Evolutionary conservation across 2,329 filamentous ascomycete species (phyloP).

Genomic region (Shiraia sp.): DNA sequence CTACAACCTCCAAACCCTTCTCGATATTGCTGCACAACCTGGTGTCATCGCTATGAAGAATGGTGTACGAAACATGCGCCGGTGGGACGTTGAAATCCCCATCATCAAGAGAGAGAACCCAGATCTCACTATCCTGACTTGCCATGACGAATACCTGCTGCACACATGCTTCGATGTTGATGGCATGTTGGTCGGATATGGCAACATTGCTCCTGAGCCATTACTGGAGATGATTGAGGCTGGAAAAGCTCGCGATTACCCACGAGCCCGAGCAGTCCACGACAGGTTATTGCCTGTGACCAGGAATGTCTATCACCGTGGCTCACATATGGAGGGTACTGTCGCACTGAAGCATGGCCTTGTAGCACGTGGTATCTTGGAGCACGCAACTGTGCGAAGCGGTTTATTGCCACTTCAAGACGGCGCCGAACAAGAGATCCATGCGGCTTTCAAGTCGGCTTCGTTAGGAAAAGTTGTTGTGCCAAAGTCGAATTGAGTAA

Average conservation of each 20-base stretch:
- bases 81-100: slow-evolving; percentile 61
- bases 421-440: slow-evolving; percentile 51
- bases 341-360: slow-evolving; percentile 57
- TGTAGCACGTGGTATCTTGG: slow-evolving; percentile 55
- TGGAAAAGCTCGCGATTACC: slow-evolving; percentile 56
- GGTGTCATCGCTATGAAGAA: slow-evolving; percentile 63
- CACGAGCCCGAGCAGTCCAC: slow-evolving; percentile 54
- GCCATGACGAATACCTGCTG: slow-evolving; percentile 58
- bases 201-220: slow-evolving; percentile 57
- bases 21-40: slow-evolving; percentile 57
- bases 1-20: slow-evolving; percentile 56
- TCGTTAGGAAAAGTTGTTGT: slow-evolving; percentile 40
- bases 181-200: slow-evolving; percentile 59
- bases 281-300: slow-evolving; percentile 57
- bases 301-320: slow-evolving; percentile 59
- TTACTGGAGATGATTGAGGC: slow-evolving; percentile 56
- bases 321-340: slow-evolving; percentile 60
- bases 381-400: slow-evolving; percentile 56
- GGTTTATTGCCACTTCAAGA: slow-evolving; percentile 51
- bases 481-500: slow-evolving; percentile 14
- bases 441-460: slow-evolving; percentile 44
- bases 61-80: slow-evolving; percentile 60
- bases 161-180: slow-evolving; percentile 59
- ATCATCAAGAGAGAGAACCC: slow-evolving; percentile 55
- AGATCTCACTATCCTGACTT: slow-evolving; percentile 56